Evolutionary conservation across 352 stramenopile species (phyloP).

Genomic region (Globisporangium abappressorium): DNA sequence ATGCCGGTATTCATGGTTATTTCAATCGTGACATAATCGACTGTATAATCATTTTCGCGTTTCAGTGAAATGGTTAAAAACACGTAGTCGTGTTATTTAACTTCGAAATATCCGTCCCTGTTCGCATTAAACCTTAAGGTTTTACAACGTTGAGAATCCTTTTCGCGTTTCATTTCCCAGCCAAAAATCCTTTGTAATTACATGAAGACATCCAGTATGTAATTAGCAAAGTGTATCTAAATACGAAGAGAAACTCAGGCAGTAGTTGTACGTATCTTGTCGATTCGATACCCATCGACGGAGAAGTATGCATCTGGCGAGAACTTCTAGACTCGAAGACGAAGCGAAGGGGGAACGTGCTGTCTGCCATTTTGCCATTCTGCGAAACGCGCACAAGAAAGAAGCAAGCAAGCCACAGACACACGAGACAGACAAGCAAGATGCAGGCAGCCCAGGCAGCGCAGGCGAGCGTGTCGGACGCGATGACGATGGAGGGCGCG

Average conservation of each 20-base stretch:
- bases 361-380: neutral
- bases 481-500: constrained; percentile 89
- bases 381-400: neutral
- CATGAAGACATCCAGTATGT: neutral
- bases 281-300: neutral
- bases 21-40: too few species aligned
- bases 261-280: neutral
- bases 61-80: too few species aligned
- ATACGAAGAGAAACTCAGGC: neutral
- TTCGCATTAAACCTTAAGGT: too few species aligned
- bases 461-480: constrained; percentile 43
- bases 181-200: neutral
- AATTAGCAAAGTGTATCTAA: neutral
- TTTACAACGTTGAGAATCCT: too few species aligned
- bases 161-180: too few species aligned
- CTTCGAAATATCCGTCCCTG: too few species aligned
- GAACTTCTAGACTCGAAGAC: neutral
- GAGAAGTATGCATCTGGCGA: neutral
- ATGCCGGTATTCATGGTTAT: too few species aligned
- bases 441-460: neutral
- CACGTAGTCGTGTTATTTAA: too few species aligned
- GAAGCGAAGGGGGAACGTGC: constrained; percentile 5
- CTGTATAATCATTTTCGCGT: too few species aligned
- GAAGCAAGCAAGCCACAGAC: neutral
- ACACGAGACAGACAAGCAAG: neutral